Evolutionary conservation across 306 rosid genomes (phyloP), one percentile per base, ranked within the genome.

Genomic region (Quercus robur): DNA sequence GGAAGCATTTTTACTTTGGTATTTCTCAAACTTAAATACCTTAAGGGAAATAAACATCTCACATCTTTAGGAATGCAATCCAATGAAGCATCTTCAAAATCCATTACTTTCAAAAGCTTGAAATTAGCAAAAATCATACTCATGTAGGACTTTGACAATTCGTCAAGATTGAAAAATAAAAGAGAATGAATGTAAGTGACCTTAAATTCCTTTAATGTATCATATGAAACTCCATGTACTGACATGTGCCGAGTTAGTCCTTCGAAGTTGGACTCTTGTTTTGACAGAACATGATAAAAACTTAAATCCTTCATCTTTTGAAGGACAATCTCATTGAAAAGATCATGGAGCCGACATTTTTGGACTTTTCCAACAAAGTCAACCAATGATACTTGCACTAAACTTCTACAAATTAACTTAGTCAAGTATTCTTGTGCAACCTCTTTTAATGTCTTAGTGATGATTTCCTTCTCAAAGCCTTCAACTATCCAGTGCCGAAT

Each of bases 241-340:
- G 81, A 79, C 19, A 79, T 7, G 17, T 78, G 78, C 17, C 81
- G 49, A n/a, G 68, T 46, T 19, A 0, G 13, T 70, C 21, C 14
- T 9, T 70, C 15, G 3, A 46, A 58, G 10, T 1, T 12, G 13
- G 21, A n/a, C 3, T 0, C 31, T 1, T 28, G 59, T 17, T 3
- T 19, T 0, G 67, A 51, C 10, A 14, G 5, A 0, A 77, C 68
- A 33, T 69, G 75, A 17, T 57, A 55, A 28, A 77, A 77, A 38
- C 38, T 77, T 7, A 68, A 21, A 18, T 77, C 75, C 3, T 69
- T 12, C 9, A 66, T 31, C 10, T 33, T 77, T 5, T 13, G 23
- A 4, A 69, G 61, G 8, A 68, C 25, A 3, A 69, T 52, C 25
- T 69, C 25, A 46, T 3, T 13, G 25, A 70, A n/a, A 0, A 68